phyloP scores from a whole-genome alignment of 768 basidiomycete species.

The Boletus insuetus region DNA sequence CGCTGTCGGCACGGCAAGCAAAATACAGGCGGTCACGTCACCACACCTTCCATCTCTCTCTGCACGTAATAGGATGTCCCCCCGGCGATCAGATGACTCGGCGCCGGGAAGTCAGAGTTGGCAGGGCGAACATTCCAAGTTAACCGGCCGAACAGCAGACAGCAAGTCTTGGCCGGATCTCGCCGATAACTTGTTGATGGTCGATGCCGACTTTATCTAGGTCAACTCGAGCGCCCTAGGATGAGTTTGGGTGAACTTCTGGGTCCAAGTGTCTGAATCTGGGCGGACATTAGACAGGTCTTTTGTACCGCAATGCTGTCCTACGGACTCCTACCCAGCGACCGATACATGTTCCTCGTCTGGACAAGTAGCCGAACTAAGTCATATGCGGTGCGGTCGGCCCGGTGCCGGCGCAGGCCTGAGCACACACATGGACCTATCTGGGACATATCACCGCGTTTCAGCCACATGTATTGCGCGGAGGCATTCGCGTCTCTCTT shows the following conservation, averaged over 20 bases:
- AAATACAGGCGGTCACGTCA: neutral
- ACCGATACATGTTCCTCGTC: no score
- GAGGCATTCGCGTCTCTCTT: neutral
- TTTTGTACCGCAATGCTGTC: no score
- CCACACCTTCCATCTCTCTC: neutral
- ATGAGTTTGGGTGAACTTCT: no score
- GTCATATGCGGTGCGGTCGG: no score
- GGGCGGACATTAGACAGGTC: no score
- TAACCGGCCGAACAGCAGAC: no score
- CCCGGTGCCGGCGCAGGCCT: no score
- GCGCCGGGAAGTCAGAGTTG: neutral
- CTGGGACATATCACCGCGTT: neutral
- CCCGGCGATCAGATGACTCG: neutral
- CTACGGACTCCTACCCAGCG: no score
- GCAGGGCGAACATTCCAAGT: neutral
- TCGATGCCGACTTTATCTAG: neutral
- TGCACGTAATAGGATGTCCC: neutral
- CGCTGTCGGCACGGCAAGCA: neutral
- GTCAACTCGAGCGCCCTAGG: no score
- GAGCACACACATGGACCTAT: neutral
- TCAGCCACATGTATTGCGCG: neutral
- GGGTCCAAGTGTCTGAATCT: no score
- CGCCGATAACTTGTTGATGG: neutral
- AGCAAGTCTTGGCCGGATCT: constrained; percentile 1
- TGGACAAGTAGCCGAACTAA: no score